Conservation (phyloP, 2,329 filamentous ascomycete species). For the Drechslera avenae region DNA sequence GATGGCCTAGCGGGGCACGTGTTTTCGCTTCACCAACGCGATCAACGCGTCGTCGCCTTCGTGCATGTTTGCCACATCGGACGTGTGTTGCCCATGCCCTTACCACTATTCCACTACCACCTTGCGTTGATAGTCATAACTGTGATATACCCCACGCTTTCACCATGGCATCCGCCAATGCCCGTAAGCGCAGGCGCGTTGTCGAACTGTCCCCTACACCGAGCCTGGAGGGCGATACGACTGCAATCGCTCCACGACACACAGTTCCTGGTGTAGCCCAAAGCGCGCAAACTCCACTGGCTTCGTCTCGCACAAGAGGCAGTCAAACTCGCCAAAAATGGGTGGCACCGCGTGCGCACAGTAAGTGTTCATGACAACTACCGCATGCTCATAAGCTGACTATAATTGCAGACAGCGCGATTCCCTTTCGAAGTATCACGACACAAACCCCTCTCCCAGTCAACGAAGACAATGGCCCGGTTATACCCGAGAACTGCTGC, state of each 20-base stretch:
- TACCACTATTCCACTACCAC: no score
- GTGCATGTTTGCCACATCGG: not conserved
- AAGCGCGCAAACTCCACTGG: not conserved
- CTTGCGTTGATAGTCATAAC: not conserved
- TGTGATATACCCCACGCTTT: not conserved
- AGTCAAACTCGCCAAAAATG: not conserved
- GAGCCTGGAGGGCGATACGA: constrained; percentile 1
- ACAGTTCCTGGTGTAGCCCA: not conserved
- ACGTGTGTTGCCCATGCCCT: not conserved
- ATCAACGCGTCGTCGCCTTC: not conserved
- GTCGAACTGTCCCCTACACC: not conserved
- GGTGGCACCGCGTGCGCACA: not conserved
- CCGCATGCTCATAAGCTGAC: not conserved
- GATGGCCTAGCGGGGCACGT: not conserved
- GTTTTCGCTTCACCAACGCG: constrained; percentile 7
- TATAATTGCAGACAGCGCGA: not conserved
- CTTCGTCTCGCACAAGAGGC: not conserved
- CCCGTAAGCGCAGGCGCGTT: constrained; percentile 13
- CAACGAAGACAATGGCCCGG: not conserved
- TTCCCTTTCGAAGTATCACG: not conserved
- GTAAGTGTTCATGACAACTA: not conserved
- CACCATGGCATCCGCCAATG: not conserved
- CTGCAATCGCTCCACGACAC: not conserved
- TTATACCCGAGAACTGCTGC: constrained; percentile 18
- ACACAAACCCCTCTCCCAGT: not conserved